These are phyloP conservation scores for Solanum clarkiae DNA, from an alignment of 257 asterid genomes.

Conservation along the genomic window DNA sequence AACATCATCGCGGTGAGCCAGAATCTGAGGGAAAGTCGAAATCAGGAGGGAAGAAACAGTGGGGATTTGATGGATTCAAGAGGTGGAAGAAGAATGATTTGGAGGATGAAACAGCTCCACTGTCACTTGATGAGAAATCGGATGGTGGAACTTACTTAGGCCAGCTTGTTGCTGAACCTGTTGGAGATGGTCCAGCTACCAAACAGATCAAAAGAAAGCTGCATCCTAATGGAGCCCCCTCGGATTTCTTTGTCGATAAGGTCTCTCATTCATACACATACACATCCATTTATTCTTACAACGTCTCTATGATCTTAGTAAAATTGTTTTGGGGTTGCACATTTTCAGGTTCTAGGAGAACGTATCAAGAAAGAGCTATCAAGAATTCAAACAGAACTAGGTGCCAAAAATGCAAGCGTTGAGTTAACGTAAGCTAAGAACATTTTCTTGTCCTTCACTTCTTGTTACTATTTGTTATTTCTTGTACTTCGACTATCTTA, in stretches of 20 bases:
- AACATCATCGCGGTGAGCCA: background rate
- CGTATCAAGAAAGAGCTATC: conserved; percentile 50
- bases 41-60: conserved; percentile 36
- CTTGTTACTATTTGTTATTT: background rate
- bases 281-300: background rate
- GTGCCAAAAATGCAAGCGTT: conserved; percentile 17
- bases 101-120: conserved; percentile 36
- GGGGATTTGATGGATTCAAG: conserved; percentile 70
- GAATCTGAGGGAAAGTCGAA: conserved; percentile 18
- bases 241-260: conserved; percentile 79
- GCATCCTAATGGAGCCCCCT: conserved; percentile 52
- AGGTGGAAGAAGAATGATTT: conserved; percentile 62
- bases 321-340: background rate
- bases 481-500: background rate
- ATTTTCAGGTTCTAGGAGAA: conserved; percentile 53
- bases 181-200: conserved; percentile 47
- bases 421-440: conserved; percentile 36
- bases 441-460: background rate
- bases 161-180: conserved; percentile 34
- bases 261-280: conserved; percentile 8
- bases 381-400: conserved; percentile 35
- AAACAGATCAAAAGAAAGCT: conserved; percentile 61
- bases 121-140: conserved; percentile 38
- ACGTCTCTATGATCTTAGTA: background rate
- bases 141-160: conserved; percentile 20